A percentile compares a stretch with the other conserved stretches of the same genome.
Evolutionary conservation across 2,329 filamentous ascomycete species (phyloP).

Genomic region (Triangularia verruculosa): DNA sequence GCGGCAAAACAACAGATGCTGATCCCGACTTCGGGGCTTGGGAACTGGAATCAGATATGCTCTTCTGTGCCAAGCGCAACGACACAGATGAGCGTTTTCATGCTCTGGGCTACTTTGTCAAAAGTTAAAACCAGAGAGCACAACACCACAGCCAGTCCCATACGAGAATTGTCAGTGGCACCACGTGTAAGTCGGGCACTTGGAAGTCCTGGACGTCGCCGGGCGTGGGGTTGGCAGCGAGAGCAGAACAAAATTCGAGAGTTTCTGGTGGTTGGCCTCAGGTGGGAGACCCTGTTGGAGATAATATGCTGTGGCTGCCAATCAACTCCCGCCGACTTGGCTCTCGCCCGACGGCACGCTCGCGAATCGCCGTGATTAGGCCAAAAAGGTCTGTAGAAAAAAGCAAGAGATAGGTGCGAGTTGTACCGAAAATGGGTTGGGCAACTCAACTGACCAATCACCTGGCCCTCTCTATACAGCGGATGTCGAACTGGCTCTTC

Average conservation of each 20-base stretch:
- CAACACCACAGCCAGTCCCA: background rate
- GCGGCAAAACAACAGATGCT: background rate
- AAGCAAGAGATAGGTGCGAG: background rate
- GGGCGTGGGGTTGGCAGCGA: conserved; percentile 24
- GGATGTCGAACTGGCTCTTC: background rate
- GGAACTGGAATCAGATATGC: background rate
- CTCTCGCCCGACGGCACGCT: conserved; percentile 16
- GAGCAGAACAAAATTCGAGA: background rate
- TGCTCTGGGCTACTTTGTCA: background rate
- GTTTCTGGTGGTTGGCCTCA: conserved; percentile 14
- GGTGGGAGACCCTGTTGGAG: conserved; percentile 1
- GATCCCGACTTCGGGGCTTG: background rate
- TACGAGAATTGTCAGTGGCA: conserved; percentile 22
- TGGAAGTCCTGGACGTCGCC: conserved; percentile 12
- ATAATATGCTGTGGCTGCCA: conserved; percentile 13
- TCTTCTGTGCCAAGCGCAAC: background rate
- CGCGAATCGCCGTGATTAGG: conserved; percentile 7
- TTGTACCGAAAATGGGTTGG: conserved; percentile 14
- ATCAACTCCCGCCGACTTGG: conserved; percentile 18
- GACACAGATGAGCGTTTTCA: background rate
- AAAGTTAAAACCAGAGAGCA: background rate
- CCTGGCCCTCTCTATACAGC: background rate
- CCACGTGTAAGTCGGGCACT: conserved; percentile 32
- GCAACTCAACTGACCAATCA: conserved; percentile 8
- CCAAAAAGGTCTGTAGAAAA: background rate